Percentiles rank a stretch among this genome's conserved stretches.
phyloP scores from a whole-genome alignment of 208 protist genomes.

The Crithidia acanthocephali region DNA sequence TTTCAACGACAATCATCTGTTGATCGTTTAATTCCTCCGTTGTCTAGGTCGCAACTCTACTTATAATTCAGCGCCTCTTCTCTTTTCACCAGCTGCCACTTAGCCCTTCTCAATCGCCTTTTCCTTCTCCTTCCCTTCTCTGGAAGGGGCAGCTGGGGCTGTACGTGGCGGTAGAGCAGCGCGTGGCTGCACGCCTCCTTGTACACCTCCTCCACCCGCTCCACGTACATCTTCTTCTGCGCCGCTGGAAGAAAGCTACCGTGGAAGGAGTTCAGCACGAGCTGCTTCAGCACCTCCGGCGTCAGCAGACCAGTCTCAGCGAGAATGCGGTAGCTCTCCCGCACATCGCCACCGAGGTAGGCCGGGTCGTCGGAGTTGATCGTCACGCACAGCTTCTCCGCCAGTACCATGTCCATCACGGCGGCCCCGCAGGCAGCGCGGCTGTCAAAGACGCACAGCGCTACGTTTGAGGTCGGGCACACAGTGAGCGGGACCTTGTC shows the following conservation, averaged over 20 bases:
- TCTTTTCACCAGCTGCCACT: background rate
- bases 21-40: too few species aligned
- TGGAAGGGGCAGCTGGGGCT: background rate
- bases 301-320: constrained; percentile 36
- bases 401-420: constrained; percentile 35
- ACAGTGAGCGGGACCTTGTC: constrained; percentile 46
- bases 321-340: constrained; percentile 46
- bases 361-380: constrained; percentile 71
- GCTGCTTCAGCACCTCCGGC: constrained; percentile 34
- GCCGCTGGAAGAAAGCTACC: constrained; percentile 41
- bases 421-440: constrained; percentile 23
- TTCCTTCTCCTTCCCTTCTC: background rate
- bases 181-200: constrained; percentile 22
- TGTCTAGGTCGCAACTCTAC: too few species aligned
- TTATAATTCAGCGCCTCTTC: too few species aligned
- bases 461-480: constrained; percentile 63
- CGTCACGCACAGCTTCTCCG: constrained; percentile 43
- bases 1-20: too few species aligned
- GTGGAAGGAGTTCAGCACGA: constrained; percentile 45
- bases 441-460: constrained; percentile 43
- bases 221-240: constrained; percentile 36
- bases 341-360: constrained; percentile 61
- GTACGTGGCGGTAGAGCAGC: constrained; percentile 4
- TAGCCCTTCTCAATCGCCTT: background rate
- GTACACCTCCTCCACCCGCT: constrained; percentile 33